phyloP scores from a whole-genome alignment of 1,284 basidiomycete genomes.

The Meira nashicola region DNA sequence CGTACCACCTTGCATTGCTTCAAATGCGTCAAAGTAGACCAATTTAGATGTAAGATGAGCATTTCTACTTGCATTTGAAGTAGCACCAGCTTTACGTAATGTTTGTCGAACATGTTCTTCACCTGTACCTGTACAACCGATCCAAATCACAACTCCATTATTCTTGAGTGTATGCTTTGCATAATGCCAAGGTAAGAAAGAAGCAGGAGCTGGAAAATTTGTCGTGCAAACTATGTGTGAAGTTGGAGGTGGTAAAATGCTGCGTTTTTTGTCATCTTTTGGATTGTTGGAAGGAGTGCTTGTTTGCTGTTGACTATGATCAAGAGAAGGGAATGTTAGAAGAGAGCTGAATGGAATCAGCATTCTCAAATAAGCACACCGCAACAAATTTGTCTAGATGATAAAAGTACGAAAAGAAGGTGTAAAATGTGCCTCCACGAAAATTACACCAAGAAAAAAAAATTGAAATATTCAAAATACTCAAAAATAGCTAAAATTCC shows the following conservation, averaged over 20 bases:
- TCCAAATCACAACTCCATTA: slow-evolving; percentile 1
- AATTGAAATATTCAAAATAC: too few species aligned
- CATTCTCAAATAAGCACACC: too few species aligned
- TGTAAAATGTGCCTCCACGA: too few species aligned
- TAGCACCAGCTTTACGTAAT: background rate
- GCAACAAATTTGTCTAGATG: too few species aligned
- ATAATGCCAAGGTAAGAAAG: slow-evolving; percentile 6
- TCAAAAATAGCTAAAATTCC: background rate
- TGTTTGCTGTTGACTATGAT: too few species aligned
- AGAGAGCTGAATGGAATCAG: too few species aligned
- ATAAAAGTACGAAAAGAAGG: too few species aligned
- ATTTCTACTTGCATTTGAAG: background rate
- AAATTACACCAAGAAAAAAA: too few species aligned
- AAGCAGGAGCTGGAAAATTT: background rate
- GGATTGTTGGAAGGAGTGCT: too few species aligned
- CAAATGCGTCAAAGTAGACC: slow-evolving; percentile 1
- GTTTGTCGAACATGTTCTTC: slow-evolving; percentile 1
- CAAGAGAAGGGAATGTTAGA: too few species aligned
- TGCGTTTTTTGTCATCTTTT: background rate
- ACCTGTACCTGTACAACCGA: background rate
- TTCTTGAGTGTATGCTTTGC: background rate
- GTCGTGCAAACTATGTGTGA: background rate
- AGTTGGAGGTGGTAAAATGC: slow-evolving; percentile 2
- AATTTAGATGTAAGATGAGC: background rate
- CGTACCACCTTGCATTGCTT: background rate